Conservation (phyloP, 805 yeast genomes). For the baker's yeast (Saccharomyces cerevisiae) region DNA sequence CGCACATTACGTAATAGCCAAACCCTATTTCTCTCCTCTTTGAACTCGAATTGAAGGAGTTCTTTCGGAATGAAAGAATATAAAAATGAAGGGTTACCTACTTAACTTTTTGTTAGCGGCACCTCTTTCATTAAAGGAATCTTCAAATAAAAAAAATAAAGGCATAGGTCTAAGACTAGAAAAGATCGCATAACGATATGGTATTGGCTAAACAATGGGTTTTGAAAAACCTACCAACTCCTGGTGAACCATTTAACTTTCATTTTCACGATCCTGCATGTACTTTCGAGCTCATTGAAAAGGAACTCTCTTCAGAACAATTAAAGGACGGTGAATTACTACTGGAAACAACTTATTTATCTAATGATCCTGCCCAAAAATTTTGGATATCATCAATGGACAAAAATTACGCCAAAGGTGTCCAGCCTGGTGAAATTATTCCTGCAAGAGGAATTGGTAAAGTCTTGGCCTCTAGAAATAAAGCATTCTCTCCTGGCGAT, state of each 20-base stretch:
- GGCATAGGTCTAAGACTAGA: neutral
- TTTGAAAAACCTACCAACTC: constrained; percentile 22
- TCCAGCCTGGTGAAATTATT: constrained; percentile 37
- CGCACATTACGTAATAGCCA: neutral
- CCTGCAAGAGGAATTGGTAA: constrained; percentile 45
- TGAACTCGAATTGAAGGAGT: neutral
- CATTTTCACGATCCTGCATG: constrained; percentile 19
- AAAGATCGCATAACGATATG: constrained; percentile 2
- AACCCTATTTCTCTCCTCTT: neutral
- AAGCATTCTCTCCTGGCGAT: constrained; percentile 38
- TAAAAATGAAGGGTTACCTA: neutral
- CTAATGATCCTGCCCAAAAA: constrained; percentile 59
- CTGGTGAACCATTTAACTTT: constrained; percentile 22
- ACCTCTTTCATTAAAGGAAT: neutral
- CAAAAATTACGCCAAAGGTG: constrained; percentile 25
- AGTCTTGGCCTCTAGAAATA: constrained; percentile 40
- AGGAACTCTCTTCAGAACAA: constrained; percentile 15
- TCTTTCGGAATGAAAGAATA: neutral
- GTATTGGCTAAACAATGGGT: constrained; percentile 29
- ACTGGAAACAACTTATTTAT: constrained; percentile 39
- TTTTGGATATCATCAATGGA: constrained; percentile 39
- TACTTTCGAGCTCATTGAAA: constrained; percentile 24
- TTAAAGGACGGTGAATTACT: constrained; percentile 36
- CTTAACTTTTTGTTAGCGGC: neutral
- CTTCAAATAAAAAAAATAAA: neutral